Conservation (phyloP, 2,329 filamentous ascomycete genomes). For the Pseudocercospora vitis region DNA sequence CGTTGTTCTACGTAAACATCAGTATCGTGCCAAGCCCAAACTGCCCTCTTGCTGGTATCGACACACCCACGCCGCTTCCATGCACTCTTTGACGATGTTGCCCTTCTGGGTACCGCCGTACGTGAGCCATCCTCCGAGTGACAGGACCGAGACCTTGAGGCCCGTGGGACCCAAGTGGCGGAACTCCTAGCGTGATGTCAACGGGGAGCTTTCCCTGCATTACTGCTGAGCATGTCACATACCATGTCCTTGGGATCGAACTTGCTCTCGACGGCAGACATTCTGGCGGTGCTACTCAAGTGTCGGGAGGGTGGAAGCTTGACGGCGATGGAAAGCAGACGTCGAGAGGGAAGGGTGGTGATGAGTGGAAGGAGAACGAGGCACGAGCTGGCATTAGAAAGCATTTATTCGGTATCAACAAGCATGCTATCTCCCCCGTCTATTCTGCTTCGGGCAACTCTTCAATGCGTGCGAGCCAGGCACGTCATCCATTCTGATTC, state of each 20-base stretch:
- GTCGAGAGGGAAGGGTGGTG: background rate
- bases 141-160: conserved; percentile 53
- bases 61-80: no score
- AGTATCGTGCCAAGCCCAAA: conserved; percentile 32
- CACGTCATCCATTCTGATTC: conserved; percentile 3
- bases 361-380: background rate
- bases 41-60: no score
- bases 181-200: conserved; percentile 32
- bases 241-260: conserved; percentile 53
- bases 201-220: background rate
- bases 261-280: conserved; percentile 45
- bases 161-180: conserved; percentile 50
- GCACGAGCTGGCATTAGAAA: conserved; percentile 12
- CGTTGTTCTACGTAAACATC: conserved; percentile 39
- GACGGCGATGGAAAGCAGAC: background rate
- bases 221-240: background rate
- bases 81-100: conserved; percentile 52
- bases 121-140: conserved; percentile 49
- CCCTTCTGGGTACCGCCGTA: conserved; percentile 54
- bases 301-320: background rate
- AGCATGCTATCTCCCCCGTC: conserved; percentile 3
- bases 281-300: conserved; percentile 24
- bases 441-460: background rate
- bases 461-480: background rate
- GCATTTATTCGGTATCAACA: conserved; percentile 4